Base-by-base conservation (phyloP, 495 filamentous ascomycete species). In the Oleoguttula mirabilis region DNA sequence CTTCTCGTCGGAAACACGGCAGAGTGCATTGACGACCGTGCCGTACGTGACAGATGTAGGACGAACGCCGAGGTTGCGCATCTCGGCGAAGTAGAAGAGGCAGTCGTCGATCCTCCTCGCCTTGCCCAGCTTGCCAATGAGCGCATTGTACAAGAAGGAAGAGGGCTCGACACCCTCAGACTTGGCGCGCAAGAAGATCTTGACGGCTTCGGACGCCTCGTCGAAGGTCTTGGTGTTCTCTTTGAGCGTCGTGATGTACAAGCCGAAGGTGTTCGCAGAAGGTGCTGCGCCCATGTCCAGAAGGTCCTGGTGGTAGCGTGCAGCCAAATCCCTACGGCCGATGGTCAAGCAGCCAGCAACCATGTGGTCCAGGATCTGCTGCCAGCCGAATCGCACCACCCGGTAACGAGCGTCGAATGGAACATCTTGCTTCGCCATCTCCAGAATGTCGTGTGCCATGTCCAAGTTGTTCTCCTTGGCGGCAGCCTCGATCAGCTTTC, bases 21-120 rank as follows among this genome's bases (percentile, higher is more conserved):
- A 94, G 4, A 96, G 75, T 25, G 90, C 90, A 51, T 98, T 98
- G 64, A 98, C 88, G 47, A 98, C 83, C 21, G 90, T 98, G 48
- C 90, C 90, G 55, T 96, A 98, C 5, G 90, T 96, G 51, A 98
- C 90, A 43, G 86, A 94, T 4, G 90, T 98, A 2, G 90, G 90
- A 51, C 87, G 85, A 55, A 96, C 90, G 37, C 84, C 84, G 34
- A 87, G 76, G 32, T 76, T 72, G 48, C 90, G 84, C 90, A 98
- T 98, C 67, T 95, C 88, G 33, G 79, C 80, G 56, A 96, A 98
- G 75, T 94, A 96, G 59, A 87, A 87, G 17, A 96, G 79, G 56
- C 88, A 94, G 64, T 98, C 90, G 55, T 96, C 90, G 43, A 96
- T 95, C 48, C 90, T 85, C 38, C 90, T 80, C 34, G 90, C 90